Conservation (phyloP, 2,329 filamentous ascomycete species). For the Paraphaeosphaeria minitans region DNA sequence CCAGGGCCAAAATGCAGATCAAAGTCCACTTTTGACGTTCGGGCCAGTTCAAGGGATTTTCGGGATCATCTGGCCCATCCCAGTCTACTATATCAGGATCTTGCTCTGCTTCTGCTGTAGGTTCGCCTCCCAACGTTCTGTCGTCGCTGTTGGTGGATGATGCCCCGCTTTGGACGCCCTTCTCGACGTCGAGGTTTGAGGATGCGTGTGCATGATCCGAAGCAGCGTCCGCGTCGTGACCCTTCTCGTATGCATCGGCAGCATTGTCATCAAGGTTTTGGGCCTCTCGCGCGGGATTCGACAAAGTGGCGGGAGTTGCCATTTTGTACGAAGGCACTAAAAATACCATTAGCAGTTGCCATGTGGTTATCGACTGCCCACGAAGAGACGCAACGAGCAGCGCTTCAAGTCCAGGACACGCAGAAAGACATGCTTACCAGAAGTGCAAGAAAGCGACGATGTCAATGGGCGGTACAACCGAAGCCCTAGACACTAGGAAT, state of each 20-base stretch:
- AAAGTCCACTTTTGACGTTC: constrained; percentile 44
- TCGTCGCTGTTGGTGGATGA: constrained; percentile 35
- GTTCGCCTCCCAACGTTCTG: constrained; percentile 23
- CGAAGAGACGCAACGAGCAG: neutral
- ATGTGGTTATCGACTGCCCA: neutral
- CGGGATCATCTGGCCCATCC: constrained; percentile 45
- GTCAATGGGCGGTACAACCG: neutral
- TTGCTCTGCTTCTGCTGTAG: constrained; percentile 14
- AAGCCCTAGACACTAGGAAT: neutral
- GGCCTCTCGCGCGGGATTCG: constrained; percentile 25
- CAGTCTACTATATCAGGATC: constrained; percentile 42
- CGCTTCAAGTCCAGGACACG: neutral
- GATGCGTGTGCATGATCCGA: constrained; percentile 18
- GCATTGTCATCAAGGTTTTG: constrained; percentile 26
- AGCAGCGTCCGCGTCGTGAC: constrained; percentile 33
- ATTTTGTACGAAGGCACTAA: constrained; percentile 16
- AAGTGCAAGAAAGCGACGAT: neutral
- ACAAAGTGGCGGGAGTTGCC: constrained; percentile 27
- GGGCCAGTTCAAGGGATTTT: constrained; percentile 49
- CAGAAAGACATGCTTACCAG: neutral
- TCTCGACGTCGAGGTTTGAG: constrained; percentile 31
- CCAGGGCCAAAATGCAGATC: constrained; percentile 38
- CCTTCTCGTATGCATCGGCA: constrained; percentile 32
- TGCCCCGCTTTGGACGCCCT: constrained; percentile 28
- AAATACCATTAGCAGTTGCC: neutral